Evolutionary conservation across 257 asterid genomes (phyloP), one percentile per base, ranked within the genome.

Genomic region (Petunia axillaris): DNA sequence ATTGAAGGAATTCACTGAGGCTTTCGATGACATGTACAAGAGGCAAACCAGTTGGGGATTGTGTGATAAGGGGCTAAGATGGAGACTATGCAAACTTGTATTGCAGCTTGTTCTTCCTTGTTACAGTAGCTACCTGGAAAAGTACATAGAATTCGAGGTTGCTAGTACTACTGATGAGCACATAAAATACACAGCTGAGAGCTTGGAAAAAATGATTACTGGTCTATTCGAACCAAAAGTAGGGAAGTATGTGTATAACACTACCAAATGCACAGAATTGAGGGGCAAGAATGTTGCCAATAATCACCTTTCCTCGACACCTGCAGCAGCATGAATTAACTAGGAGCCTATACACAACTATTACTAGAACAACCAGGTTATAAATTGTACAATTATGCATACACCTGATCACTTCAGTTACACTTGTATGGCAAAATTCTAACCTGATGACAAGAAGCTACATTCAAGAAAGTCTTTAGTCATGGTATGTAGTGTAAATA

Each of bases 251-350:
- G 89, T 25, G 25, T 25, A 0, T 35, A 50, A 66, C 46, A 81
- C 82, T 82, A 83, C 83, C 78, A 90, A 89, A 84, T 90, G 96
- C 91, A 85, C 88, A 43, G 89, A 85, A 74, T 44, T 85, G 78
- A 82, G 83, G 6, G 86, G 83, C 79, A 82, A 74, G 58, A 81
- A 78, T 7, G 52, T 84, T 38, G n/a, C 80, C 25, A 25, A 25
- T 71, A 85, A 68, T 81, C 89, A 81, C 81, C 60, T 86, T 71
- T 87, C 88, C 52, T 86, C 92, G 35, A 83, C 91, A 52, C 91
- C 95, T 48, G 89, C 93, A 57, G 97, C 91, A 11, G 97, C 93
- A 75, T 91, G 89, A 91, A 35, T 2, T 10, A 91, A 35, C 1
- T 10, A 48, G 3, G 35, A 50, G 5, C 10, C 59, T 70, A 59